These are phyloP conservation scores for Pythium oligandrum DNA, from an alignment of 352 stramenopile genomes.

Conservation along the genomic window DNA sequence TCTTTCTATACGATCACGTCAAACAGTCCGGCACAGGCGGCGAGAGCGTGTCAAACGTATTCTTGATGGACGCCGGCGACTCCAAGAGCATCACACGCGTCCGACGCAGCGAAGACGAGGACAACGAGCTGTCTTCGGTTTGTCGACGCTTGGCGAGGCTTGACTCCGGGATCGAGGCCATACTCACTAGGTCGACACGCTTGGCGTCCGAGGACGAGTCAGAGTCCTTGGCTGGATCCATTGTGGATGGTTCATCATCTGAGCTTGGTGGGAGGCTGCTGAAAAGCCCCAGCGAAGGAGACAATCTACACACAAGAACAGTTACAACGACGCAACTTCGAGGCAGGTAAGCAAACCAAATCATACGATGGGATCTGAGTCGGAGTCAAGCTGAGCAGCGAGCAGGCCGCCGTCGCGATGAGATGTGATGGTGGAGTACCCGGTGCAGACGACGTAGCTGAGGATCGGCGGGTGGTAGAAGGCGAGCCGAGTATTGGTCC, in stretches of 20 bases:
- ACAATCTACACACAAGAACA: neutral
- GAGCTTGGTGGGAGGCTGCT: no score
- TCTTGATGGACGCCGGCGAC: neutral
- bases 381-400: conserved; percentile 26
- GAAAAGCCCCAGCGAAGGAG: no score
- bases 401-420: conserved; percentile 21
- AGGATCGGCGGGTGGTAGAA: neutral
- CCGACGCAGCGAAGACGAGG: no score
- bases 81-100: neutral
- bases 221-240: no score
- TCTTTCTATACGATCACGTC: neutral
- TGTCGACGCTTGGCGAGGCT: no score
- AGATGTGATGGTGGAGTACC: conserved; percentile 16
- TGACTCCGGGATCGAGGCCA: no score
- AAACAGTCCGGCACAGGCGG: conserved; percentile 14
- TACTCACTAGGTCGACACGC: no score
- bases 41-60: conserved; percentile 6
- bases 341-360: conserved; percentile 2
- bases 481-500: neutral
- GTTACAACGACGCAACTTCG: conserved; percentile 4
- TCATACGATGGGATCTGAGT: conserved; percentile 8
- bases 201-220: no score
- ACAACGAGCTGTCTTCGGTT: no score
- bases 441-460: conserved; percentile 1
- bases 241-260: no score